Percentiles rank a stretch among this genome's conserved stretches.
Conservation (phyloP, 768 basidiomycete species). For the Suillus lakei region DNA sequence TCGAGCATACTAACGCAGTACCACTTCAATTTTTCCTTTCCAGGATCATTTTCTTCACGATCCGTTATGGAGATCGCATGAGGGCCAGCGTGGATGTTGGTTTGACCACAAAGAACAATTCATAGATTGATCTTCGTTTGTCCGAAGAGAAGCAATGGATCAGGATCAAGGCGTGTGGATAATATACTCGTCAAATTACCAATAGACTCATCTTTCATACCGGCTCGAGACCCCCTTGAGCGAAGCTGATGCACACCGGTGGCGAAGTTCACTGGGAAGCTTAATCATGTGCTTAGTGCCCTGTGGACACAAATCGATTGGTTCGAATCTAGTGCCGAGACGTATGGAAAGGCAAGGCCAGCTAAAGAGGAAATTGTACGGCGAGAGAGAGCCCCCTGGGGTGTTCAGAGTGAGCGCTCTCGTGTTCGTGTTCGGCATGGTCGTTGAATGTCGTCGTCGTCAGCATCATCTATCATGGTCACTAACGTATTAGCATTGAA, state of each 20-base stretch:
- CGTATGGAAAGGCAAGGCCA: not conserved
- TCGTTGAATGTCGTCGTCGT: not conserved
- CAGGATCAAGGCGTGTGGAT: not conserved
- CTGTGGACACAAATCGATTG: not conserved
- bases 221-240: too few species aligned
- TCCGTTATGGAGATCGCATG: constrained; percentile 55
- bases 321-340: not conserved
- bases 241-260: not conserved
- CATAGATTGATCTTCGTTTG: not conserved
- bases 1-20: not conserved
- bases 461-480: not conserved
- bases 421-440: not conserved
- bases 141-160: not conserved
- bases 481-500: not conserved
- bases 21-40: not conserved
- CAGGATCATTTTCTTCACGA: constrained; percentile 51
- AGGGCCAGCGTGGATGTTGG: constrained; percentile 56
- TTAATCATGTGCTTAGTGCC: not conserved
- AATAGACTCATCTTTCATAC: not conserved
- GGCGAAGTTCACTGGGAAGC: not conserved
- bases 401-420: not conserved
- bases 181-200: not conserved
- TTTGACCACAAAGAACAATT: constrained; percentile 46
- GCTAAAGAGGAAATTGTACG: not conserved
- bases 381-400: not conserved